These are phyloP conservation scores for Parsonsia alboflavescens DNA, from an alignment of 257 asterid species.

Conservation along the genomic window DNA sequence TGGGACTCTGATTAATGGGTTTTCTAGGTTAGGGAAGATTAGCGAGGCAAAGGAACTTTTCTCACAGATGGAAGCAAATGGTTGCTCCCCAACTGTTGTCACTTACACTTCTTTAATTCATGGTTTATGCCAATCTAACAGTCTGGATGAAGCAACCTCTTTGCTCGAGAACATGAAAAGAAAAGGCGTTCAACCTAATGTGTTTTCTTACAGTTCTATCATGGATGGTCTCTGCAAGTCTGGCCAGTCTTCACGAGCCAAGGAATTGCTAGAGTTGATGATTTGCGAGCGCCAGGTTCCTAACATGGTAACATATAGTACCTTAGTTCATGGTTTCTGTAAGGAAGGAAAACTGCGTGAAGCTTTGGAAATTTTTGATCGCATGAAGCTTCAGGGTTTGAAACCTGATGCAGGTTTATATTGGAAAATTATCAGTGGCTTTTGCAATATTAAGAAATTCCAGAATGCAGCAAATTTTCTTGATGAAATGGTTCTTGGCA, in stretches of 20 bases:
- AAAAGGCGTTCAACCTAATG: constrained; percentile 71
- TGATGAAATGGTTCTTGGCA: constrained; percentile 80
- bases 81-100: constrained; percentile 69
- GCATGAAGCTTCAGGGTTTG: constrained; percentile 88
- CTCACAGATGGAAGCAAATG: constrained; percentile 68
- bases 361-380: constrained; percentile 72
- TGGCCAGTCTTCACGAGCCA: constrained; percentile 66
- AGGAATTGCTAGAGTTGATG: constrained; percentile 66
- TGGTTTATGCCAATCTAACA: constrained; percentile 60
- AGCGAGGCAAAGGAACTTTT: constrained; percentile 81
- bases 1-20: constrained; percentile 80
- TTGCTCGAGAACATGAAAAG: constrained; percentile 69
- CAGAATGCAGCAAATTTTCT: constrained; percentile 78
- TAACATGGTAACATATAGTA: constrained; percentile 78
- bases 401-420: constrained; percentile 90
- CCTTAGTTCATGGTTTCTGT: constrained; percentile 67
- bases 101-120: constrained; percentile 63
- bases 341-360: constrained; percentile 54
- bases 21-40: constrained; percentile 62
- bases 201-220: constrained; percentile 74
- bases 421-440: constrained; percentile 55
- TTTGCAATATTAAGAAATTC: constrained; percentile 54
- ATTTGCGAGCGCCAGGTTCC: constrained; percentile 39
- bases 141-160: constrained; percentile 57
- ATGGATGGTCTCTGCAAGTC: constrained; percentile 89